Evolutionary conservation across 176 grass and related monocot genomes (phyloP).

Genomic region (Phyllostachys edulis): DNA sequence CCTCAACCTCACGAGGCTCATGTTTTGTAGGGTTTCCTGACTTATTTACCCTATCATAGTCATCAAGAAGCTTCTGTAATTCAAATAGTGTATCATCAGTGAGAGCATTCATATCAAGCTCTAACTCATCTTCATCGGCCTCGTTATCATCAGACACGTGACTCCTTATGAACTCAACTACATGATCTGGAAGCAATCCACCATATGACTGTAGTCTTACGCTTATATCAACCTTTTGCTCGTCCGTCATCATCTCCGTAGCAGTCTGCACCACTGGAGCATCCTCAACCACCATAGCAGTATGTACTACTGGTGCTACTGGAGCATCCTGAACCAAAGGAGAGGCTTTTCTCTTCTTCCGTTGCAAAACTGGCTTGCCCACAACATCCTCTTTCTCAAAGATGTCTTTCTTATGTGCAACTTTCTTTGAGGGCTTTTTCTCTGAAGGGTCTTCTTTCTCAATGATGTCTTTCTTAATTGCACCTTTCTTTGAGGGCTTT

Average conservation of each 20-base stretch:
- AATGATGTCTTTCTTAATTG: conserved; percentile 42
- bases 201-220: conserved; percentile 59
- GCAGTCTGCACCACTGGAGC: conserved; percentile 32
- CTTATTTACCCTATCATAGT: conserved; percentile 50
- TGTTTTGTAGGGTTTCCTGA: conserved; percentile 44
- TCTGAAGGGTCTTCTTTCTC: conserved; percentile 37
- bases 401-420: conserved; percentile 43
- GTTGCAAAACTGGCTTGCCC: conserved; percentile 48
- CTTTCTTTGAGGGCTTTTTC: conserved; percentile 49
- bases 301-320: conserved; percentile 29
- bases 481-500: conserved; percentile 47
- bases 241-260: conserved; percentile 53
- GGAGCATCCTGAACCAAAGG: conserved; percentile 44
- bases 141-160: conserved; percentile 52
- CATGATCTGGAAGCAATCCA: conserved; percentile 62
- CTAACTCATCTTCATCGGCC: conserved; percentile 68
- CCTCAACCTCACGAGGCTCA: conserved; percentile 67
- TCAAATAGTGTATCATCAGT: conserved; percentile 70
- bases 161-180: conserved; percentile 74
- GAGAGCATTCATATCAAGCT: conserved; percentile 78
- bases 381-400: conserved; percentile 54
- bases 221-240: conserved; percentile 68
- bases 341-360: conserved; percentile 77
- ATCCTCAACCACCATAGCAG: conserved; percentile 23
- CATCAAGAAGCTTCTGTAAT: conserved; percentile 77